phyloP scores from a whole-genome alignment of 805 yeast genomes.

The Metschnikowia vanudenii region DNA sequence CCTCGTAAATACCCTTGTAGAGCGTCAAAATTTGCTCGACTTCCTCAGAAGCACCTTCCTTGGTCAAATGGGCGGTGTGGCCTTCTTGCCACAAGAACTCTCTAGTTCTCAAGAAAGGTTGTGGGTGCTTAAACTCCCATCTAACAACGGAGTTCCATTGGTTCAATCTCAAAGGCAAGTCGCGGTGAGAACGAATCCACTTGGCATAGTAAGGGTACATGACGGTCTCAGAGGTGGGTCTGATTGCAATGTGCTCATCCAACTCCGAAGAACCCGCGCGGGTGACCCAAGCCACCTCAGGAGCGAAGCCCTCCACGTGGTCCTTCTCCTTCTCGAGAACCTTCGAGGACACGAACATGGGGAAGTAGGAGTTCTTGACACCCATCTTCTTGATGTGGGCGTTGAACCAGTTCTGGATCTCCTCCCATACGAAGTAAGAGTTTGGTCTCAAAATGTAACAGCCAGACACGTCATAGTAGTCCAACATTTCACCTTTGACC shows the following conservation, averaged over 20 bases:
- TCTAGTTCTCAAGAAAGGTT: conserved; percentile 97
- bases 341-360: conserved; percentile 92
- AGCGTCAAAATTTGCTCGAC: conserved; percentile 82
- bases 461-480: conserved; percentile 97
- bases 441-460: conserved; percentile 97
- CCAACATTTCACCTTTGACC: conserved; percentile 97
- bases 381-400: conserved; percentile 78
- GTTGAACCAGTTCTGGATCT: conserved; percentile 86
- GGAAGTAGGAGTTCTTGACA: conserved; percentile 94
- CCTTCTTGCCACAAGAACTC: conserved; percentile 99
- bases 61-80: conserved; percentile 92
- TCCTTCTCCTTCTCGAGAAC: conserved; percentile 98
- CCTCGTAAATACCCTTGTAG: conserved; percentile 83
- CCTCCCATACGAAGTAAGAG: conserved; percentile 93
- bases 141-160: conserved; percentile 99
- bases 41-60: conserved; percentile 77
- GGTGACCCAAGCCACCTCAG: conserved; percentile 99
- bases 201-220: conserved; percentile 99
- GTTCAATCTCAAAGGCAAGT: conserved; percentile 90
- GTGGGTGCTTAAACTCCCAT: conserved; percentile 99
- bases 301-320: conserved; percentile 98
- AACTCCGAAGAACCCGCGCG: conserved; percentile 90
- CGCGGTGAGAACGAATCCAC: conserved; percentile 98
- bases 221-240: conserved; percentile 99
- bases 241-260: conserved; percentile 97